Evolutionary conservation across 805 yeast genomes (phyloP), one percentile per base, ranked within the genome.

Genomic region (Wickerhamomyces queroliae): DNA sequence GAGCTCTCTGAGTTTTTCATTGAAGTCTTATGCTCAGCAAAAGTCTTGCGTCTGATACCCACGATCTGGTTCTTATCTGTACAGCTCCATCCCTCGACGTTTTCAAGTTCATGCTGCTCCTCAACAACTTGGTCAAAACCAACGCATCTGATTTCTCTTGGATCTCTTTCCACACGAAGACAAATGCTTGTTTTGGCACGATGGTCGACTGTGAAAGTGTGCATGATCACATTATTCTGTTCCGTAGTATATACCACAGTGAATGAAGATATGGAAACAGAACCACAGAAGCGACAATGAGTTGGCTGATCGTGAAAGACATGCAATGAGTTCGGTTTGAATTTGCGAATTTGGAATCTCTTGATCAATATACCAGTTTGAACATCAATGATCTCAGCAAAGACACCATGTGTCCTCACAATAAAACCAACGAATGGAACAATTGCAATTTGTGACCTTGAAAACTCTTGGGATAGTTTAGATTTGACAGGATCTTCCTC

Each of bases 271-370:
- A 88, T 73, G 0, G 95, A 82, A 0, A 85, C 88, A 64, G 95
- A 83, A 2, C 96, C 96, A 66, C 96, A 88, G 61, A 88, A 88
- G 34, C 83, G 72, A 62, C 96, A 88, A 62, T 88, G 95, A 1
- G 88, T 79, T 6, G 95, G 95, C 48, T 82, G 88, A 32, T 84
- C 81, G 55, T 88, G 95, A 46, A 86, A 77, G 1, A 84, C 93
- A 41, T 70, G 66, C 45, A 88, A 72, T 0, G 83, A 56, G 2
- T 73, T 73, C 2, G 40, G 46, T 29, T 76, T 77, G 63, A 78
- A 80, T 27, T 72, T 72, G 0, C 82, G 85, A 34, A 88, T 74
- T 22, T 68, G 61, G 49, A 86, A 73, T 31, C 67, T 72, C 46
- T 76, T 77, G 38, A 88, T 64, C 28, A 84, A 61, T 0, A 80